A percentile compares a stretch with the other conserved stretches of the same genome.
These are phyloP conservation scores for Clohesyomyces aquaticus DNA, from an alignment of 495 filamentous ascomycete species.

Conservation along the genomic window DNA sequence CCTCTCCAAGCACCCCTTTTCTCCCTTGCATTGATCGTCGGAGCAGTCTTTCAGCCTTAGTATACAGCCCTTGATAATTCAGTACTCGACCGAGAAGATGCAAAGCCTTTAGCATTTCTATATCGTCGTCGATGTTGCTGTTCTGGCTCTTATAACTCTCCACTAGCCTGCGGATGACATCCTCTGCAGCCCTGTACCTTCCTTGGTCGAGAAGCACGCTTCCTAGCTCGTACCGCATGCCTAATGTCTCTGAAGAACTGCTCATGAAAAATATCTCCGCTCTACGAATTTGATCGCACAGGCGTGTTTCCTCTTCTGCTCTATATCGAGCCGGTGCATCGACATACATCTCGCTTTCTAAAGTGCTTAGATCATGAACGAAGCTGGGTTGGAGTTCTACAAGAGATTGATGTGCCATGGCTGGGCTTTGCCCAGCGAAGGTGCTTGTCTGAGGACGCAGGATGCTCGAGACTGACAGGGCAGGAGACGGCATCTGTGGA, in stretches of 20 bases:
- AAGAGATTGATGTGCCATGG: constrained; percentile 24
- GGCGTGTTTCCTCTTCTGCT: constrained; percentile 29
- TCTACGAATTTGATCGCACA: constrained; percentile 26
- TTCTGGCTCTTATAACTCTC: constrained; percentile 13
- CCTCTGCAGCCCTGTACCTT: constrained; percentile 33
- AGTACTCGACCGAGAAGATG: constrained; percentile 24
- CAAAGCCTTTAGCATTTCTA: constrained; percentile 22
- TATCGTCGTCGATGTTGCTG: constrained; percentile 16
- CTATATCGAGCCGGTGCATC: constrained; percentile 20
- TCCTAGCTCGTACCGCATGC: constrained; percentile 20
- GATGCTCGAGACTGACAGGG: constrained; percentile 33
- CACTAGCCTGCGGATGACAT: constrained; percentile 28
- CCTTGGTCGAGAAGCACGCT: constrained; percentile 27
- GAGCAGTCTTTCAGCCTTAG: constrained; percentile 28
- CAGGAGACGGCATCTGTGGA: constrained; percentile 25
- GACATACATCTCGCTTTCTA: constrained; percentile 8
- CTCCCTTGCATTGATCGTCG: constrained; percentile 10
- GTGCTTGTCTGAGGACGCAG: constrained; percentile 24
- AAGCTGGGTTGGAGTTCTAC: not conserved
- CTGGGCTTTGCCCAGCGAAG: constrained; percentile 31
- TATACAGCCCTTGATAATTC: constrained; percentile 20
- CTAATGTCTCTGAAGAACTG: constrained; percentile 16
- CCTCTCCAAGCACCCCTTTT: constrained; percentile 13
- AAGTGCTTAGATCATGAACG: not conserved
- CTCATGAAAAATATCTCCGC: constrained; percentile 14